A percentile compares a stretch with the other conserved stretches of the same genome.
Evolutionary conservation across 768 basidiomycete species (phyloP).

Genomic region (Lactifluus piperatus): DNA sequence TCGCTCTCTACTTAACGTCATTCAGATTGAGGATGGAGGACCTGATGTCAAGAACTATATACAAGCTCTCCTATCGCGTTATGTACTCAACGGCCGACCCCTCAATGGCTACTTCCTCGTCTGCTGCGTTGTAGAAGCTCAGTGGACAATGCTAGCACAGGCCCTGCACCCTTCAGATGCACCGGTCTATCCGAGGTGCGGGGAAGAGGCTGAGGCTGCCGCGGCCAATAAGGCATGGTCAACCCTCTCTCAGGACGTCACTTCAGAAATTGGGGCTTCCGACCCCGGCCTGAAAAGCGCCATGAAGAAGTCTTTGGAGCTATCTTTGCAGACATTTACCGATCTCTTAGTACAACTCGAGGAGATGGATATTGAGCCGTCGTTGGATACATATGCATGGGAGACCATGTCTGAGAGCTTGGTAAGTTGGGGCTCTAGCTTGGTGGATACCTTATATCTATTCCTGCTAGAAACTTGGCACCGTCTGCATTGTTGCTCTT

Average conservation of each 20-base stretch:
- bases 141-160: conserved; percentile 81
- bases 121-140: conserved; percentile 81
- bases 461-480: conserved; percentile 64
- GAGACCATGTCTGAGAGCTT: conserved; percentile 88
- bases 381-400: conserved; percentile 83
- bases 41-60: conserved; percentile 49
- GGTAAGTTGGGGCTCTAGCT: conserved; percentile 35
- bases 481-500: conserved; percentile 68
- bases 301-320: conserved; percentile 43
- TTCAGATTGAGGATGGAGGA: conserved; percentile 44
- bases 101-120: conserved; percentile 82
- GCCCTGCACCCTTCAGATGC: conserved; percentile 34
- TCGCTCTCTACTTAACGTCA: conserved; percentile 53
- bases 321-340: conserved; percentile 67
- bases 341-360: conserved; percentile 73
- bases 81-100: conserved; percentile 65
- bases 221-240: conserved; percentile 81
- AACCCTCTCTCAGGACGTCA: conserved; percentile 49
- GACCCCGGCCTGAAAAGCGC: conserved; percentile 22
- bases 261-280: conserved; percentile 34
- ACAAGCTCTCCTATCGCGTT: conserved; percentile 66
- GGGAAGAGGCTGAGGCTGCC: conserved; percentile 56
- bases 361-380: conserved; percentile 73
- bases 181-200: conserved; percentile 7
- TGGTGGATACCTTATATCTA: neutral